phyloP scores from a whole-genome alignment of 108 stramenopile genomes.

The Stephanodiscus minutulus region DNA sequence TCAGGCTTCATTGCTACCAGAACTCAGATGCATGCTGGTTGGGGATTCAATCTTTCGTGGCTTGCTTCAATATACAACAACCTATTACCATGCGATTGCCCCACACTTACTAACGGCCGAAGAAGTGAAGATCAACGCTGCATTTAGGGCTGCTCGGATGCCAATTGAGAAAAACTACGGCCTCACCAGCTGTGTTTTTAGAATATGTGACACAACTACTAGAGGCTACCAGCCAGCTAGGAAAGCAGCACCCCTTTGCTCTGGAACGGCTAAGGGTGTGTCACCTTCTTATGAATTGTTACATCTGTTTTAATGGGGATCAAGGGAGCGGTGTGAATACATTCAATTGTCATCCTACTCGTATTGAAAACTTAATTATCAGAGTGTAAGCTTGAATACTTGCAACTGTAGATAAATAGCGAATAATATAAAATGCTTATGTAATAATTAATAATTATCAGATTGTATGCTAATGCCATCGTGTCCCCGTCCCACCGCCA shows the following conservation, averaged over 20 bases:
- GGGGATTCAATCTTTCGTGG: neutral
- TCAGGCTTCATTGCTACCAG: too few species aligned
- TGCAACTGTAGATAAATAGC: neutral
- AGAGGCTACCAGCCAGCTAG: neutral
- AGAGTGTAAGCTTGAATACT: too few species aligned
- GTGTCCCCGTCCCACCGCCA: too few species aligned
- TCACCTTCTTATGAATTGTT: constrained; percentile 20
- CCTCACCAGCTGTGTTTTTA: neutral
- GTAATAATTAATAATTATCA: too few species aligned
- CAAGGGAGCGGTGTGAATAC: too few species aligned
- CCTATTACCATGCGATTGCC: neutral
- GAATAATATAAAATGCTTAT: neutral
- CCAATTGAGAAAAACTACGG: constrained; percentile 19
- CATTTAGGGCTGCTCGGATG: neutral
- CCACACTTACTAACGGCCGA: neutral
- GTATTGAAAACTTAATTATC: too few species aligned
- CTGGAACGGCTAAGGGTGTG: constrained; percentile 18
- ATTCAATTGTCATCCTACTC: too few species aligned
- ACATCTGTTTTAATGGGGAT: constrained; percentile 21
- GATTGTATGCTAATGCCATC: too few species aligned
- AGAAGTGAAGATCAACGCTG: neutral
- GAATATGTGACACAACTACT: neutral
- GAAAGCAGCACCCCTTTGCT: constrained; percentile 8
- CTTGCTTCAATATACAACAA: neutral
- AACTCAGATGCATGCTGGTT: neutral